Percentiles rank a stretch among this genome's conserved stretches.
Evolutionary conservation across 805 yeast species (phyloP).

Genomic region (Saturnispora gosingensis): DNA sequence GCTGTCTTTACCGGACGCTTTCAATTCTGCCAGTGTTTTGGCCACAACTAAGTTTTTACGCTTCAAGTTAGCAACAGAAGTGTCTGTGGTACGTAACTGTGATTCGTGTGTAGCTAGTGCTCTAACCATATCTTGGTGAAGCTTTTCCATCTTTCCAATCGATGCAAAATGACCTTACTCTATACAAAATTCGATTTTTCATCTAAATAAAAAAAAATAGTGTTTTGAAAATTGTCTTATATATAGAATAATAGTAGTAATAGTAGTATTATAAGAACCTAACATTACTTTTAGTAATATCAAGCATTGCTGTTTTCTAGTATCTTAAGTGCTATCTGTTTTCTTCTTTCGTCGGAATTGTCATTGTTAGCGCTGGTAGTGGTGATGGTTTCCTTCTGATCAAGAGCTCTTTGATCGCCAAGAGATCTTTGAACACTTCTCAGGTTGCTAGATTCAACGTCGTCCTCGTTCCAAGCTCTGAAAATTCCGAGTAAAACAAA

Average conservation of each 20-base stretch:
- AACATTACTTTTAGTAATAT: not conserved
- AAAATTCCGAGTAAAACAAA: constrained; percentile 38
- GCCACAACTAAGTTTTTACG: constrained; percentile 45
- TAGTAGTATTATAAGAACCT: not conserved
- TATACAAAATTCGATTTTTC: not conserved
- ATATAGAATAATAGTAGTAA: not conserved
- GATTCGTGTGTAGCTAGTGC: constrained; percentile 6
- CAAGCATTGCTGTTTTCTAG: constrained; percentile 42
- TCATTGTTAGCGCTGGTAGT: constrained; percentile 15
- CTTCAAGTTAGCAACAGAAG: constrained; percentile 38
- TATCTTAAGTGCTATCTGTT: constrained; percentile 68
- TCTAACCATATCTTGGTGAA: constrained; percentile 5
- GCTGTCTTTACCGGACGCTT: constrained; percentile 32
- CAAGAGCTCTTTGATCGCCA: not conserved
- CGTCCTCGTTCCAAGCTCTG: constrained; percentile 56
- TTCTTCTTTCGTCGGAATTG: constrained; percentile 64
- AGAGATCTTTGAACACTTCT: constrained; percentile 57
- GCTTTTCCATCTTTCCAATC: constrained; percentile 1
- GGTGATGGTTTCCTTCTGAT: not conserved
- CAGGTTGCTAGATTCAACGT: constrained; percentile 64
- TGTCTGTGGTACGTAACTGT: constrained; percentile 3
- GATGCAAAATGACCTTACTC: not conserved
- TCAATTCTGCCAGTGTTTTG: constrained; percentile 49
- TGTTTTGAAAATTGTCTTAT: not conserved
- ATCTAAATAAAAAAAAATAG: not conserved